Percentiles rank a stretch among this genome's conserved stretches.
phyloP scores from a whole-genome alignment of 2,329 filamentous ascomycete genomes.

The Fusarium sp. region DNA sequence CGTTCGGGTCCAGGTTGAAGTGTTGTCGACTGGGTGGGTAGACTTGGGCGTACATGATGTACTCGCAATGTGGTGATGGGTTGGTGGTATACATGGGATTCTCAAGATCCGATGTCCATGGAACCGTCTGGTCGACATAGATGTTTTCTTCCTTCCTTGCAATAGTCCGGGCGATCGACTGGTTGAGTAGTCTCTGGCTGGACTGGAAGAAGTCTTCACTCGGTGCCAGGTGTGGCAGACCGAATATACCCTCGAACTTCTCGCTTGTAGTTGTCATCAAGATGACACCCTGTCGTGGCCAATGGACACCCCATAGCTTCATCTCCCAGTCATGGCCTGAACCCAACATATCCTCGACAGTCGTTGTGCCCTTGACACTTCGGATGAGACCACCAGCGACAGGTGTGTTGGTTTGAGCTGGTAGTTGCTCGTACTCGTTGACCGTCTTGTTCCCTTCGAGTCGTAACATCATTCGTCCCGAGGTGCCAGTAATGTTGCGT shows the following conservation, averaged over 20 bases:
- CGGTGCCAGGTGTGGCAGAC: conserved; percentile 84
- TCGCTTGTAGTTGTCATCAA: conserved; percentile 91
- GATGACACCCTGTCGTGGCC: conserved; percentile 81
- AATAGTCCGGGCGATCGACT: conserved; percentile 76
- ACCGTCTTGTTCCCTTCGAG: conserved; percentile 67
- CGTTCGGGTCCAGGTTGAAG: conserved; percentile 49
- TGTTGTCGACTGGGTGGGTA: conserved; percentile 63
- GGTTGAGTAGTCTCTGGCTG: conserved; percentile 75
- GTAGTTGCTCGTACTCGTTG: conserved; percentile 57
- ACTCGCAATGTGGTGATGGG: conserved; percentile 84
- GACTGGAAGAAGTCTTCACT: conserved; percentile 66
- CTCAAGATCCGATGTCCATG: conserved; percentile 80
- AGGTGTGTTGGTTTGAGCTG: conserved; percentile 48
- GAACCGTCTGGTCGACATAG: conserved; percentile 70
- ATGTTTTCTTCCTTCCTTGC: conserved; percentile 69
- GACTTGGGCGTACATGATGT: conserved; percentile 86
- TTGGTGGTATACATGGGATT: conserved; percentile 68
- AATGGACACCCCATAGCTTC: conserved; percentile 86
- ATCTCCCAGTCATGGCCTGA: conserved; percentile 82
- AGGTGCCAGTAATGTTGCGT: conserved; percentile 81
- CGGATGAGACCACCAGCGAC: conserved; percentile 68
- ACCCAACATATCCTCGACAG: conserved; percentile 76
- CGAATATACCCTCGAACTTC: conserved; percentile 93
- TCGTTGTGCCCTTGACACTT: conserved; percentile 76
- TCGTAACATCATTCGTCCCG: conserved; percentile 77